phyloP scores from a whole-genome alignment of 1,284 basidiomycete genomes.

The Ceratobasidium sp. region DNA sequence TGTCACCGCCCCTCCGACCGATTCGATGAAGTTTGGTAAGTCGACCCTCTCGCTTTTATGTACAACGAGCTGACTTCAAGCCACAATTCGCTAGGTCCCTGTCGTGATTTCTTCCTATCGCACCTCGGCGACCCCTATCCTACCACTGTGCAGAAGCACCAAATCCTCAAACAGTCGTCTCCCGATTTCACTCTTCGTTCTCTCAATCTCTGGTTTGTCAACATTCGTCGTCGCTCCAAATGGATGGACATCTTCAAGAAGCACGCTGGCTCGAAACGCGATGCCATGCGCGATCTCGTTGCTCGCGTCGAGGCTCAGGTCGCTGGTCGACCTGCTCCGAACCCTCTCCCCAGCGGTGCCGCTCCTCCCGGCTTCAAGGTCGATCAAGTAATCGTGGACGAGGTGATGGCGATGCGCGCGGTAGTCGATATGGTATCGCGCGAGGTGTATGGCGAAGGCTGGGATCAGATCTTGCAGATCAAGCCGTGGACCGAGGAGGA shows the following conservation, averaged over 20 bases:
- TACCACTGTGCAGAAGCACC: slow-evolving; percentile 47
- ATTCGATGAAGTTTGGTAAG: slow-evolving; percentile 45
- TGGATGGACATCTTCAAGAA: slow-evolving; percentile 51
- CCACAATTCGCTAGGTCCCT: slow-evolving; percentile 40
- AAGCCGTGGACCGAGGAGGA: slow-evolving; percentile 47
- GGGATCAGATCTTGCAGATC: slow-evolving; percentile 37
- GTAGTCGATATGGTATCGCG: slow-evolving; percentile 48
- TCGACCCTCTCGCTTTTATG: background rate
- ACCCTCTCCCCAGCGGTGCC: slow-evolving; percentile 35
- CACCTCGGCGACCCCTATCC: slow-evolving; percentile 49
- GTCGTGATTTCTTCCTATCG: slow-evolving; percentile 49
- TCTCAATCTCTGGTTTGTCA: slow-evolving; percentile 51
- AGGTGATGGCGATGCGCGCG: slow-evolving; percentile 43
- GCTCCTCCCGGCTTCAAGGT: slow-evolving; percentile 33
- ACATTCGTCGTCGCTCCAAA: slow-evolving; percentile 49
- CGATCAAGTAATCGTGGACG: slow-evolving; percentile 38
- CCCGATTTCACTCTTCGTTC: slow-evolving; percentile 46
- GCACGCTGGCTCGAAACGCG: slow-evolving; percentile 47
- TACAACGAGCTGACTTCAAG: slow-evolving; percentile 20
- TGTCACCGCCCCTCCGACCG: slow-evolving; percentile 40
- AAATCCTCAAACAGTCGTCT: slow-evolving; percentile 42
- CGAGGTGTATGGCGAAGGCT: slow-evolving; percentile 46
- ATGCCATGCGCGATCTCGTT: slow-evolving; percentile 47
- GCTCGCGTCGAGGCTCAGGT: slow-evolving; percentile 46
- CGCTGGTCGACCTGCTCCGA: slow-evolving; percentile 39